Base-by-base conservation (phyloP, 2,329 filamentous ascomycete genomes). In the Exophiala bonariae region DNA sequence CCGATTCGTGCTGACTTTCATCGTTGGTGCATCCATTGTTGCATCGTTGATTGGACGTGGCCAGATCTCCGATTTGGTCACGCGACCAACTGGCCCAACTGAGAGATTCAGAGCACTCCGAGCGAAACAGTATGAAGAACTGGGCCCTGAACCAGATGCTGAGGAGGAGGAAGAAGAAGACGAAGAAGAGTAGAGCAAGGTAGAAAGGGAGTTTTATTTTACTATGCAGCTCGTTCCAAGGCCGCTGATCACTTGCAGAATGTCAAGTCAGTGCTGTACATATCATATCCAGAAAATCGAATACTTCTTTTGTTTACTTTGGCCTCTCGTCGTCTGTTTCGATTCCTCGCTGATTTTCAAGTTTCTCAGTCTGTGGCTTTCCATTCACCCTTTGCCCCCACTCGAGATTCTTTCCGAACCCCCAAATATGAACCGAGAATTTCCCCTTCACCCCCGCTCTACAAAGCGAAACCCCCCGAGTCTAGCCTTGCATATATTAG, bases 1-100 rank as follows among this genome's bases (percentile, higher is more conserved):
- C 74, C 88, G 92, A 26, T 96, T 96, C 68, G 85, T 95, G 7
- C 77, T 96, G 59, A 96, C 92, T 2, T 92, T 91, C 66, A 79
- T 96, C 51, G 91, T 96, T 20, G 91, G 92, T 31, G 75, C 81
- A 34, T 85, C 86, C 54, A 92, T 96, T 58, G 82, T 93, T 33
- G 72, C 89, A 58, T 92, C 82, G 54, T 73, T 96, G 57, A 79
- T 96, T 54, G 89, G 89, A 32, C 83, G 91, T 52, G 86, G 90
- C 61, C 86, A 91, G 71, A 83, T 95, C 57, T 77, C 74, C 33
- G 75, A 81, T 58, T 73, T 76, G 61, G 71, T 83, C 58, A 73
- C 64, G 42, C 66, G 63, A 52, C 56, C 67, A 30, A 63, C 70
- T 14, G 66, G 69, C 32, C 71, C 75, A 4, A 70, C 70, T 11